Evolutionary conservation across 805 yeast species (phyloP).

Genomic region (Metschnikowia matae): DNA sequence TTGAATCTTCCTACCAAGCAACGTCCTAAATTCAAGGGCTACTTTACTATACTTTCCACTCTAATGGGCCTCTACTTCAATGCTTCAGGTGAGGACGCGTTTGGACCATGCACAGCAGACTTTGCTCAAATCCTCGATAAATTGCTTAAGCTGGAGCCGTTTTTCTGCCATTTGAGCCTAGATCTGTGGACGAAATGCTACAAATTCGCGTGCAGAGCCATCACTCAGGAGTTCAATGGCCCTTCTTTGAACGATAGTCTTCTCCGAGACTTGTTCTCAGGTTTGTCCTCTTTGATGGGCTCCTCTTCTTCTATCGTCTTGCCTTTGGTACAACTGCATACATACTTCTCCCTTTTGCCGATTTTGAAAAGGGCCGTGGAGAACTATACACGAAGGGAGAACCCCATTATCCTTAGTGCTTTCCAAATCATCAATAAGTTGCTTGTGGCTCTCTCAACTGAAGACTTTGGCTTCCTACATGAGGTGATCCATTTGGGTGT

Average conservation of each 20-base stretch:
- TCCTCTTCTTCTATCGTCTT: conserved; percentile 18
- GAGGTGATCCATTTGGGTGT: conserved; percentile 38
- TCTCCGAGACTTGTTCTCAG: conserved; percentile 18
- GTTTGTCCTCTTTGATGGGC: conserved; percentile 22
- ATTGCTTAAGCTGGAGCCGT: conserved; percentile 22
- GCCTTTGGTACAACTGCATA: conserved; percentile 16
- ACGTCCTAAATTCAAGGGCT: conserved; percentile 22
- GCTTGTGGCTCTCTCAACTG: conserved; percentile 39
- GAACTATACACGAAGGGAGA: conserved; percentile 22
- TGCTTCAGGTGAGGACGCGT: conserved; percentile 9
- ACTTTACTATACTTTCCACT: conserved; percentile 15
- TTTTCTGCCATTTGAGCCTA: conserved; percentile 29
- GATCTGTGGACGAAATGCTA: conserved; percentile 26
- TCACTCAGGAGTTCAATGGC: conserved; percentile 12
- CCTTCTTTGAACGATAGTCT: conserved; percentile 18
- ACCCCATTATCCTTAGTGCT: conserved; percentile 18
- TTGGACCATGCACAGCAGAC: conserved; percentile 24
- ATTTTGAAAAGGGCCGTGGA: conserved; percentile 17
- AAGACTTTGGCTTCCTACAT: conserved; percentile 35
- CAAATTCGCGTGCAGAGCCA: conserved; percentile 22
- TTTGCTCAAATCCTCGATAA: conserved; percentile 21
- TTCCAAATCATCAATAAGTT: conserved; percentile 46
- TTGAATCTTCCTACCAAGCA: conserved; percentile 13
- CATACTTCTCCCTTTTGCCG: conserved; percentile 19
- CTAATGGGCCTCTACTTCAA: conserved; percentile 19